Percentiles rank a stretch among this genome's conserved stretches.
These are phyloP conservation scores for Monotropa hypopitys DNA, from an alignment of 179 eudicot species.

Conservation along the genomic window DNA sequence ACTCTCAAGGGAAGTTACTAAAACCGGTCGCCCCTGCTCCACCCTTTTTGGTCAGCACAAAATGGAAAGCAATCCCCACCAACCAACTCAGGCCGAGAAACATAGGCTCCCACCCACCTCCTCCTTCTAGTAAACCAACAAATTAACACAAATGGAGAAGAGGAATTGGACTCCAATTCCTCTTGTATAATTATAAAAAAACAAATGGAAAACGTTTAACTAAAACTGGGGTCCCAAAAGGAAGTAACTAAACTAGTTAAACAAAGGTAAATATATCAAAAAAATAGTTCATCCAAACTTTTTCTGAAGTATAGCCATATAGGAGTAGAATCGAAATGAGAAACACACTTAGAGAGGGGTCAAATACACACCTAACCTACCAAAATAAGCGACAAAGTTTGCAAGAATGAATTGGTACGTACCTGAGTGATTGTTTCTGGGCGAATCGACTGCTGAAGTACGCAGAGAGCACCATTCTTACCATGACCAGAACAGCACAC, in stretches of 20 bases:
- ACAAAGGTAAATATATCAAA: neutral
- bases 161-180: neutral
- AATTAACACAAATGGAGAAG: neutral
- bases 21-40: no score
- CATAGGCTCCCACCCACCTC: neutral
- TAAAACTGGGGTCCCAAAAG: neutral
- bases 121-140: neutral
- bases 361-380: neutral
- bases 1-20: no score
- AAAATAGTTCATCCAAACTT: neutral
- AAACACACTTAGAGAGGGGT: neutral
- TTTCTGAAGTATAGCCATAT: neutral
- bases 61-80: neutral
- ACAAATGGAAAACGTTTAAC: neutral
- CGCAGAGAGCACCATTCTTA: slow-evolving; percentile 84
- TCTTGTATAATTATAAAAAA: neutral
- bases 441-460: slow-evolving; percentile 87
- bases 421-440: slow-evolving; percentile 93
- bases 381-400: neutral
- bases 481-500: slow-evolving; percentile 99
- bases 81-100: neutral
- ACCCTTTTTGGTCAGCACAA: neutral
- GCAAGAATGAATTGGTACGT: neutral
- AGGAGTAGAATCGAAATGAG: neutral
- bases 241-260: neutral